phyloP scores from a whole-genome alignment of 139 green algal genomes.

The Coelastrella sp. region DNA sequence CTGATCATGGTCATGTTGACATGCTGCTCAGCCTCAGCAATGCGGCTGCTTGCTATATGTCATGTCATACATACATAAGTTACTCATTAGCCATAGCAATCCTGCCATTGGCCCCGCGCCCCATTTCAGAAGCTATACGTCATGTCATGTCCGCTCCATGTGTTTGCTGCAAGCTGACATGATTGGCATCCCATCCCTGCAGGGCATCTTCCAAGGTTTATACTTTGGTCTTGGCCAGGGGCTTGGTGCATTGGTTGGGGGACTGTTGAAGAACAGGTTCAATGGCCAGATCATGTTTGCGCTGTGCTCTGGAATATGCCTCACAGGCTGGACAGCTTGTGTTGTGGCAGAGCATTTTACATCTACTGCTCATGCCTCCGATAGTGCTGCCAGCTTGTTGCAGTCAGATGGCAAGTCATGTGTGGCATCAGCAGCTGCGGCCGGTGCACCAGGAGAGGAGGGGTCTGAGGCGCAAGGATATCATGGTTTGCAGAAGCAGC shows the following conservation, averaged over 20 bases:
- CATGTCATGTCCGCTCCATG: not conserved
- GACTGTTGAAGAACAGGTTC: slow-evolving; percentile 39
- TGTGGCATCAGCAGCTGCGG: slow-evolving; percentile 14
- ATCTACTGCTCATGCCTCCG: not conserved
- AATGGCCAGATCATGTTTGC: slow-evolving; percentile 59
- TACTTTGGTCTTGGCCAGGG: slow-evolving; percentile 62
- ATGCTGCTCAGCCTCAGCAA: too few species aligned
- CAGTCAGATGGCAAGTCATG: not conserved
- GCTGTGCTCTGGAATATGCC: slow-evolving; percentile 3
- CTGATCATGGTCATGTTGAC: too few species aligned
- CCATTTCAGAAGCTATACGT: too few species aligned
- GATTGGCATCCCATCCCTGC: not conserved
- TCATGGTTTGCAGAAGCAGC: slow-evolving; percentile 4
- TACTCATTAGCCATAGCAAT: too few species aligned
- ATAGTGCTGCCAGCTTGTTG: not conserved
- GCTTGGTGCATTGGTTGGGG: slow-evolving; percentile 52
- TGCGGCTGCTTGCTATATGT: not conserved
- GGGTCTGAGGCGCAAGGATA: not conserved
- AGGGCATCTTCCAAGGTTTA: slow-evolving; percentile 24
- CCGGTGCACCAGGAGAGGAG: not conserved
- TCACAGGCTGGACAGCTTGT: slow-evolving; percentile 36
- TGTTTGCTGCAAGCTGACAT: not conserved
- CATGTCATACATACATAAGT: too few species aligned
- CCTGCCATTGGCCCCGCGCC: too few species aligned
- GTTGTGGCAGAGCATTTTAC: slow-evolving; percentile 8